Evolutionary conservation across 352 stramenopile genomes (phyloP), one percentile per base, ranked within the genome.

Genomic region (Pythium chondricola): DNA sequence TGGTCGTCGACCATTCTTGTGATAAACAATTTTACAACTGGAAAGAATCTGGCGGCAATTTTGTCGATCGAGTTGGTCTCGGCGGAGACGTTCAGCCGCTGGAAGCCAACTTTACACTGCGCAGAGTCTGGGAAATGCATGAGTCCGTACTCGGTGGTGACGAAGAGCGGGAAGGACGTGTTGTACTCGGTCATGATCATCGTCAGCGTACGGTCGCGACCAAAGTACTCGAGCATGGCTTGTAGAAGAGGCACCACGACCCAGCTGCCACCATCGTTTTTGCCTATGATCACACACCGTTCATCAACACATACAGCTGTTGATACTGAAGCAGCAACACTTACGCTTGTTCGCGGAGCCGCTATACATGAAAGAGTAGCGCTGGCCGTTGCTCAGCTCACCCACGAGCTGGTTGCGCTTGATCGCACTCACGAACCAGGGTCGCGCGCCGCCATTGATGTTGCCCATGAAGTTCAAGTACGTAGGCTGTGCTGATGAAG

Each of bases 391-490:
- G 16, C 65, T 59, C 14, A 45, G 50, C 44, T 72, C 63, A 4
- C 63, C 63, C 8, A 60, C 48, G 25, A 72, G 29, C 21, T 58
- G 32, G 22, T 32, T 48, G 3, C 30, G 43, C 37, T 47, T 52
- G 26, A 63, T 58, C 24, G 22, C 52, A 6, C 43, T 59, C 2
- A 47, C n/a, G 22, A 69, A 72, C 63, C 63, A 72, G n/a, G 54
- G 36, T 4, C 32, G 22, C 3, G 59, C 59, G 1, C 61, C 61
- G 9, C 63, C 59, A 36, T 69, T 64, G 14, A 58, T 35, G 31
- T 72, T 69, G 37, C 59, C 52, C 63, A 72, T 72, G 43, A 61
- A 72, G 1, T 69, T 24, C 18, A 67, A 43, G 42, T 69, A 66
- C 26, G 46, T 57, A 4, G 59, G 51, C 14, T 52, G 41, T 20